Evolutionary conservation across 805 yeast genomes (phyloP).

Genomic region (Middelhovenomyces tepae): DNA sequence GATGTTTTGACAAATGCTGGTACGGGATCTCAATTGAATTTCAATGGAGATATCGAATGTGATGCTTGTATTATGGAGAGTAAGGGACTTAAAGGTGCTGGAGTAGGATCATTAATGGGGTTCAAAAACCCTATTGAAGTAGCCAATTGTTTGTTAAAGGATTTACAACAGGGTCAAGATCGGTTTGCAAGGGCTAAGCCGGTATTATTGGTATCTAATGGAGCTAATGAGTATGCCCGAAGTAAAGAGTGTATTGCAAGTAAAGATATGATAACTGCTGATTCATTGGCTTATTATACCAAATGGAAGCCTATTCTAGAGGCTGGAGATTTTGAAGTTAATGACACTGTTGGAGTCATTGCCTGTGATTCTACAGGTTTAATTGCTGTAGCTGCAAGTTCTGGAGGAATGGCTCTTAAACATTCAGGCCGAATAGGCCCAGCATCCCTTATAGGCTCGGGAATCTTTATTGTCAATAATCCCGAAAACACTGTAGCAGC

Average conservation of each 20-base stretch:
- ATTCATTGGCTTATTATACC: background rate
- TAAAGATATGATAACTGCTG: background rate
- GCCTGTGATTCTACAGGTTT: slow-evolving; percentile 20
- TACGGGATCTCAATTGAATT: slow-evolving; percentile 30
- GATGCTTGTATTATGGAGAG: slow-evolving; percentile 31
- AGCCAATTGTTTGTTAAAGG: slow-evolving; percentile 17
- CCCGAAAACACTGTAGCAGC: slow-evolving; percentile 12
- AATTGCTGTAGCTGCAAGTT: slow-evolving; percentile 28
- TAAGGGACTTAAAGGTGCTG: slow-evolving; percentile 16
- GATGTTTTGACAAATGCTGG: slow-evolving; percentile 32
- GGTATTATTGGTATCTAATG: slow-evolving; percentile 26
- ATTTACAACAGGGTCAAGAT: slow-evolving; percentile 4
- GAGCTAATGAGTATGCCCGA: slow-evolving; percentile 26
- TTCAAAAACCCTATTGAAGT: slow-evolving; percentile 24
- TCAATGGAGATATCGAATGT: slow-evolving; percentile 29
- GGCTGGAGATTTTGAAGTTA: slow-evolving; percentile 5
- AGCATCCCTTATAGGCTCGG: slow-evolving; percentile 34
- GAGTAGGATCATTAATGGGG: slow-evolving; percentile 26
- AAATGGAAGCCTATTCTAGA: background rate
- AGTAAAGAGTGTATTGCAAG: slow-evolving; percentile 7
- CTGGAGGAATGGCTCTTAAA: slow-evolving; percentile 33
- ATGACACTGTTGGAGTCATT: slow-evolving; percentile 35
- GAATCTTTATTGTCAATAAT: slow-evolving; percentile 17
- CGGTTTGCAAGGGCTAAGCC: slow-evolving; percentile 18
- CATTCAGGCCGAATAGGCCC: slow-evolving; percentile 34